Evolutionary conservation across 2,329 filamentous ascomycete genomes (phyloP), one percentile per base, ranked within the genome.

Genomic region (Hypoxylon sp.): DNA sequence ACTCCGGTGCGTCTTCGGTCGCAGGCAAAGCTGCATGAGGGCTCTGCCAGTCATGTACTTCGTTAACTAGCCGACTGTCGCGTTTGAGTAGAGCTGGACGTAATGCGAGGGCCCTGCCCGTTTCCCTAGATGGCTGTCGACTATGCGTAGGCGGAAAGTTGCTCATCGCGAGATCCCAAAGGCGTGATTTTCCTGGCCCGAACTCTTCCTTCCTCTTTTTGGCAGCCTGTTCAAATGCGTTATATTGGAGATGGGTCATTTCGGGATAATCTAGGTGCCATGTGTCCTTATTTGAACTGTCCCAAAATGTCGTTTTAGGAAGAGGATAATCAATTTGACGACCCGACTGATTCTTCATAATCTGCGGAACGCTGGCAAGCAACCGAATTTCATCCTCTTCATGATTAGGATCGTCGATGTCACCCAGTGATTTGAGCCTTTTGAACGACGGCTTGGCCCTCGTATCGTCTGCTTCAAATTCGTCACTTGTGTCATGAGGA

Each of bases 231-330:
- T 81, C 78, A 75, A 89, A 90, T 1, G 84, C 85, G 34, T 85
- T 82, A 61, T 85, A 84, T 67, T 90, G 87, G 5, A 87, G 79
- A 61, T 87, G 83, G 0, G 85, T 89, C 87, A 91, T 90, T 68
- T 88, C 85, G 0, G 89, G 89, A 71, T 91, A 91, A 55, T 86
- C 76, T 3, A 89, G 80, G 69, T 91, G 89, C 83, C 87, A 89
- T 0, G 86, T 89, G 19, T 75, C 79, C 60, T 80, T 80, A 70
- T 90, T 84, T 48, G 82, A 80, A 2, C 80, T 78, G 50, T 85
- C 83, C 89, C 89, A 91, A 72, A 86, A 91, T 0, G 82, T 81
- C 5, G 80, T 82, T 69, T 90, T 89, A 70, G 83, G 81, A 11
- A 89, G 83, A 3, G 86, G 85, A 19, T 81, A 79, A 71, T 90